Percentiles rank a stretch among this genome's conserved stretches.
Conservation (phyloP, 2,329 filamentous ascomycete species). For the Bertia moriformis region DNA sequence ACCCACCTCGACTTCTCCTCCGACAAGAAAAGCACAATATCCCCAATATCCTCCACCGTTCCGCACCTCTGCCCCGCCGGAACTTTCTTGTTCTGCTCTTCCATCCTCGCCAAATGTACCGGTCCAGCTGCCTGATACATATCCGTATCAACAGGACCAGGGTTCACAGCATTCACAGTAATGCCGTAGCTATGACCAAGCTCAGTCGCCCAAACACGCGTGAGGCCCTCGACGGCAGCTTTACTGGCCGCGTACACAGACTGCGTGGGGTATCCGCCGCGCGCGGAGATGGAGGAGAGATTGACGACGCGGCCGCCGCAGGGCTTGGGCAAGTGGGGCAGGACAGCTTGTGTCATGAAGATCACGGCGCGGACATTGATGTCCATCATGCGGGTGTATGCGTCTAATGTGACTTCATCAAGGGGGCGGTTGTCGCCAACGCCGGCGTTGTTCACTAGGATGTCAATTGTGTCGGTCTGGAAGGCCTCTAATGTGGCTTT, state of each 20-base stretch:
- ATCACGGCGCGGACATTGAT: background rate
- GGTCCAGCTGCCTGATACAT: no score
- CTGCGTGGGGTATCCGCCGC: slow-evolving; percentile 36
- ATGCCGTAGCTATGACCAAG: slow-evolving; percentile 26
- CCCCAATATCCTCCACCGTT: slow-evolving; percentile 14
- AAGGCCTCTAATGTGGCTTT: slow-evolving; percentile 5
- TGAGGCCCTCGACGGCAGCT: slow-evolving; percentile 43
- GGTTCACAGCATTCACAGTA: slow-evolving; percentile 43
- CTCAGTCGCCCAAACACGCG: slow-evolving; percentile 42
- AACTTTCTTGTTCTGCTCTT: slow-evolving; percentile 6
- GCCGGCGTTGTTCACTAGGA: slow-evolving; percentile 1
- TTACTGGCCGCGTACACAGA: slow-evolving; percentile 42
- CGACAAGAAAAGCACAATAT: slow-evolving; percentile 15
- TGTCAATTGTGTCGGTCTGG: background rate
- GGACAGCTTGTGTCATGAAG: slow-evolving; percentile 5
- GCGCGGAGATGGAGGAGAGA: slow-evolving; percentile 37
- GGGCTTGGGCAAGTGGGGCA: slow-evolving; percentile 10
- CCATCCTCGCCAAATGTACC: slow-evolving; percentile 12
- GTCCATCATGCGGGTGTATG: background rate
- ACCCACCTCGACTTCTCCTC: slow-evolving; percentile 13
- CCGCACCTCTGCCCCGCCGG: slow-evolving; percentile 14
- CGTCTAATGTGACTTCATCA: background rate
- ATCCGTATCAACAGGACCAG: slow-evolving; percentile 35
- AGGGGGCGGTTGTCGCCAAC: background rate
- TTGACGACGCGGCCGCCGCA: slow-evolving; percentile 34